Evolutionary conservation across 805 yeast genomes (phyloP).

Genomic region (Wickerhamiella australiensis): DNA sequence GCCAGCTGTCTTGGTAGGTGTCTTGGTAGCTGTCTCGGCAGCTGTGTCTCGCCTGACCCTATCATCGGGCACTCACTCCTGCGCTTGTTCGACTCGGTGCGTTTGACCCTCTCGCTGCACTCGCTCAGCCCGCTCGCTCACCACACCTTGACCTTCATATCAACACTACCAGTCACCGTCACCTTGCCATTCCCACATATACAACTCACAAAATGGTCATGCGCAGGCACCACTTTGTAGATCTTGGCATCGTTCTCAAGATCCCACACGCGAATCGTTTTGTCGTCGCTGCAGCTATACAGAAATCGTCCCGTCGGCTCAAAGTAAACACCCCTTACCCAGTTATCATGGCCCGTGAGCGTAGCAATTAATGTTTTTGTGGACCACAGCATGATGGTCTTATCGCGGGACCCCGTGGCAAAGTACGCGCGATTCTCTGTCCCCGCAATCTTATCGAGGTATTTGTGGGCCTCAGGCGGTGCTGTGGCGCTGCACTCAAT

Average conservation of each 20-base stretch:
- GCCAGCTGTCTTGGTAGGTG: too few species aligned
- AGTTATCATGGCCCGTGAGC: constrained; percentile 66
- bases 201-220: constrained; percentile 65
- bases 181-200: constrained; percentile 36
- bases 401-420: constrained; percentile 71
- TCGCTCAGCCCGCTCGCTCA: too few species aligned
- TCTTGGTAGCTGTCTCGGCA: too few species aligned
- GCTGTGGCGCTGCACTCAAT: constrained; percentile 61
- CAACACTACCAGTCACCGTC: constrained; percentile 53
- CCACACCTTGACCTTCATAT: constrained; percentile 47
- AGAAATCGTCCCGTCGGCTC: constrained; percentile 69
- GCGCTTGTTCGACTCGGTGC: too few species aligned
- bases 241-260: constrained; percentile 35
- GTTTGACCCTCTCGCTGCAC: too few species aligned
- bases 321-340: constrained; percentile 61
- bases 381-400: constrained; percentile 61
- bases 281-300: constrained; percentile 69
- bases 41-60: too few species aligned
- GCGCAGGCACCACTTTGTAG: constrained; percentile 41
- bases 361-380: constrained; percentile 48
- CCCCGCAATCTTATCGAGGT: constrained; percentile 37
- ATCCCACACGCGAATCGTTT: constrained; percentile 69
- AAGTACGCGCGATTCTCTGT: constrained; percentile 37
- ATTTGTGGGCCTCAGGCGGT: constrained; percentile 39
- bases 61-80: too few species aligned